Evolutionary conservation across 2,329 filamentous ascomycete genomes (phyloP).

Genomic region (Aspergillus pseudoglaucus): DNA sequence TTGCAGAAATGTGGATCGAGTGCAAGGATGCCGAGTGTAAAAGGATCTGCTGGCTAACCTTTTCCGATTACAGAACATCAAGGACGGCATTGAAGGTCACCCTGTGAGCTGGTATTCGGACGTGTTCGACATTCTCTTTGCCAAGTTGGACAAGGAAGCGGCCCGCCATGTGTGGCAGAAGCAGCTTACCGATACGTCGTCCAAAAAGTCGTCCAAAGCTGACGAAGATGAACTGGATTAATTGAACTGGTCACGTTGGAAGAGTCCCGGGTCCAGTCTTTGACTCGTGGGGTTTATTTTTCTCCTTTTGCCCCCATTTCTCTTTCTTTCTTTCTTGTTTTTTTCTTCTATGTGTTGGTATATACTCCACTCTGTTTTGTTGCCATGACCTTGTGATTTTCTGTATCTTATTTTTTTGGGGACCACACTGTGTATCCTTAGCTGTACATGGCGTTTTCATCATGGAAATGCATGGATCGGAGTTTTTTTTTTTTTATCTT

Average conservation of each 20-base stretch:
- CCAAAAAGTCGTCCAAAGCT: conserved; percentile 40
- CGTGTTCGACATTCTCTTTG: conserved; percentile 87
- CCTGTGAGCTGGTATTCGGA: conserved; percentile 91
- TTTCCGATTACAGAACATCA: conserved; percentile 70
- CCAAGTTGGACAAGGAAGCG: conserved; percentile 63
- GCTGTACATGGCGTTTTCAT: conserved; percentile 25
- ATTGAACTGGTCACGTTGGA: conserved; percentile 2
- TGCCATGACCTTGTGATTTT: conserved; percentile 9
- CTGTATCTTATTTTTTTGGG: conserved; percentile 10
- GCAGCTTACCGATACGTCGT: conserved; percentile 52
- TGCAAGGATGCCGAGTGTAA: not conserved
- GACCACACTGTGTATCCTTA: conserved; percentile 3
- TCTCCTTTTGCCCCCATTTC: not conserved
- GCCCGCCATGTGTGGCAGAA: conserved; percentile 69
- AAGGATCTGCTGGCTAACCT: conserved; percentile 13
- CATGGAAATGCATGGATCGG: conserved; percentile 29
- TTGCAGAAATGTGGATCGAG: too few relatives aligned
- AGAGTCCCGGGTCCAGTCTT: not conserved
- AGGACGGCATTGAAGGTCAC: conserved; percentile 86
- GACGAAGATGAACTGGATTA: conserved; percentile 22
- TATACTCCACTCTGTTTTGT: conserved; percentile 11
- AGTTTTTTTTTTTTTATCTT: conserved; percentile 14
- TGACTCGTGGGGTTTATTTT: not conserved
- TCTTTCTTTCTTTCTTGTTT: not conserved
- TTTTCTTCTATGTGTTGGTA: conserved; percentile 8